A percentile compares a stretch with the other conserved stretches of the same genome.
phyloP scores from a whole-genome alignment of 192 early-diverging fungal genomes.

The Linnemannia exigua region DNA sequence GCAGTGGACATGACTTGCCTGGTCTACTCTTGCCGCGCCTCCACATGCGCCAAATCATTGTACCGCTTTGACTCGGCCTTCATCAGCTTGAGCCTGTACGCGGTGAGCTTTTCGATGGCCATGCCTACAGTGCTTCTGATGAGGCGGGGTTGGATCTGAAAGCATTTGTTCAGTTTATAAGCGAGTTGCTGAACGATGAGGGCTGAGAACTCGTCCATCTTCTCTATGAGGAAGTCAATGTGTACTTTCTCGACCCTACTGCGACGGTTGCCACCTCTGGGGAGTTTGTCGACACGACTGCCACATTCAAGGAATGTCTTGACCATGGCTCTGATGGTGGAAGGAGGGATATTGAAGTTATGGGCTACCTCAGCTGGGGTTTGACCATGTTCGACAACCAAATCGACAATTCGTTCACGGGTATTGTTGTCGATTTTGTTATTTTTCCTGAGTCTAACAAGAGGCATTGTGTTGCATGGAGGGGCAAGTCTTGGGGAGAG shows the following conservation, averaged over 20 bases:
- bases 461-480: not conserved
- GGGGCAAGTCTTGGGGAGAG: too few relatives aligned
- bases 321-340: not conserved
- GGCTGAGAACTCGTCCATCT: slow-evolving; percentile 11
- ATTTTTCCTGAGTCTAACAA: not conserved
- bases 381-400: not conserved
- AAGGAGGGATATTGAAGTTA: not conserved
- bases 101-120: not conserved
- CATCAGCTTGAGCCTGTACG: slow-evolving; percentile 26
- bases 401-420: not conserved
- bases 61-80: not conserved
- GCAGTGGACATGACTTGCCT: too few relatives aligned
- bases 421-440: not conserved
- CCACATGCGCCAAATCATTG: too few relatives aligned
- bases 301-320: not conserved
- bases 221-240: slow-evolving; percentile 12
- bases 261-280: not conserved
- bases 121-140: too few relatives aligned
- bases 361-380: not conserved
- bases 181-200: not conserved
- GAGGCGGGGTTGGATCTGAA: too few relatives aligned
- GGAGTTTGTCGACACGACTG: not conserved
- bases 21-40: too few relatives aligned
- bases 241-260: not conserved
- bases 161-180: too few relatives aligned